Evolutionary conservation across 2,329 filamentous ascomycete species (phyloP), one percentile per base, ranked within the genome.

Genomic region (Aspergillus pseudonomiae): DNA sequence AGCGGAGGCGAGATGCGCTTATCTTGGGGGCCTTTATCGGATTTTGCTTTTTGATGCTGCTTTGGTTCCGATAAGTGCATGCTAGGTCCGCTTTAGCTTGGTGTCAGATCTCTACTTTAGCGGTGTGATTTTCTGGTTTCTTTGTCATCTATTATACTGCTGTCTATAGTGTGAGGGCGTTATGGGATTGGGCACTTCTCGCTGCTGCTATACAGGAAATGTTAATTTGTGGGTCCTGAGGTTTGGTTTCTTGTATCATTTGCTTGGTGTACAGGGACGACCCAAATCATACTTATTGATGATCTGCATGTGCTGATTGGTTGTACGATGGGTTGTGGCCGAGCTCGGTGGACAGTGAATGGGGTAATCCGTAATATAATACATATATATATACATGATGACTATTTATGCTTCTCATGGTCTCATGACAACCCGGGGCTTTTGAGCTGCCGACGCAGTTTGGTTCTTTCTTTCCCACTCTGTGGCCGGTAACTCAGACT

Each of bases 1-100:
- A 96, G 84, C 96, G 96, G 86, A 88, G 94, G 77, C 89, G 95
- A 71, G 95, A 99, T 79, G 94, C 94, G 34, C 90, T 99, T 69
- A 97, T 99, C 68, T 86, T 99, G 82, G 95, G 93, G 21, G 83
- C 84, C 54, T 97, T 99, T 73, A 93, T 99, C 73, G 94, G 93
- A 0, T 86, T 97, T 71, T 98, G 95, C 80, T 96, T 96, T 75
- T 79, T 98, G 71, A 80, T 96, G 80, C 86, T 98, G 73, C 87
- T 94, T 73, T 96, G 89, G 77, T 91, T 95, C 74, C 81, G 88
- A 75, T 95, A 79, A 84, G 62, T 60, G 46, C 46, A 48, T 59
- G 45, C 28, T 9, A 21, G 24, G 43, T 19, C 19, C 21, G 21
- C 21, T 48, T 28, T 28, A 26, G 45, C 24, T 24, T 11, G 26